Evolutionary conservation across 176 grass and related monocot genomes (phyloP), one percentile per base, ranked within the genome.

Genomic region (Bolboschoenus planiculmis): DNA sequence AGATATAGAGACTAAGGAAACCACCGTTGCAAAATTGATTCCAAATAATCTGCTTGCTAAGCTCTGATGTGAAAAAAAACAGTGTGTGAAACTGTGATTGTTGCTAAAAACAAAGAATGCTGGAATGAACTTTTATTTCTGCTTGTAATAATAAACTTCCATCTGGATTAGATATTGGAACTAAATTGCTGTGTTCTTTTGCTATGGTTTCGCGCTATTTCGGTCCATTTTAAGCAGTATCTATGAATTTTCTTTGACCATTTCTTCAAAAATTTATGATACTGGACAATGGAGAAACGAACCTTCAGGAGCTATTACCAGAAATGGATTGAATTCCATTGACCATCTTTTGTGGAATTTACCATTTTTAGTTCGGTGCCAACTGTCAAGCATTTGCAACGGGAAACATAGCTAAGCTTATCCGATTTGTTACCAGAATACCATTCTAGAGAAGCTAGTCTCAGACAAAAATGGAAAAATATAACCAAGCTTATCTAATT

Each of bases 1-100:
- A 42, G 97, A 96, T 30, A 73, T 83, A 4, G 97, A 93, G 16
- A 61, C 87, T 31, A 99, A 99, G 89, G 97, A 99, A 63, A 86
- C 50, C 40, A 85, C 89, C 15, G 86, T 87, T 20, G 79, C 97
- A 10, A 99, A 99, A 85, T 67, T 85, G 79, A 93, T 90, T 63
- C 91, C 94, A 71, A 99, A 85, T 9, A 70, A 50, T 47, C 91
- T 93, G 75, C 46, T 99, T 51, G 88, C 97, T 24, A 99, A 99
- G 82, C 91, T 99, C 42, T 99, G 86, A 99, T 56, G 56, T 34
- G 35, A 56, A 30, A 37, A 16, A 7, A 78, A 80, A 39, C 42
- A n/a, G n/a, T n/a, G n/a, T n/a, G 60, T 53, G 26, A 78, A 79
- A 80, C 56, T 31, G 14, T 27, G 39, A 82, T 82, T 59, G 23